Base-by-base conservation (phyloP, 768 basidiomycete species). In the Boletus pseudopeckii region DNA sequence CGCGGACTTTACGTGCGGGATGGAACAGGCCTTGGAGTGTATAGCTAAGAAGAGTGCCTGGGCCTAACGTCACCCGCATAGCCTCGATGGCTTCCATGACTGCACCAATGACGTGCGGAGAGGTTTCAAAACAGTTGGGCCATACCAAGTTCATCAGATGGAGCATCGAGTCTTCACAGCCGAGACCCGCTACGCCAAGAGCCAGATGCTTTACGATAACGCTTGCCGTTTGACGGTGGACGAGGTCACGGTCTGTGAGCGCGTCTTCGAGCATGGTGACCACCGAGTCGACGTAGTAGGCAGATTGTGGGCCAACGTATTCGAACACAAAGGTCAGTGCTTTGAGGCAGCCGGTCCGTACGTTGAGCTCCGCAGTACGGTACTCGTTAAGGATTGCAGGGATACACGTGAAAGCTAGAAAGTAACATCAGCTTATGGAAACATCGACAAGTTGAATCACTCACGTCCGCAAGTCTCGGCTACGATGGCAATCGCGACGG, bases 91-190 rank as follows among this genome's bases (percentile, higher is more conserved):
- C 97, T 45, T 98, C 97, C 92, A 98, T 95, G 40, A 98, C 92
- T 6, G 94, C 92, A 32, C 92, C 93, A 57, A 98, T 98, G 55
- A 99, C 95, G 73, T 99, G 97, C 6, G 97, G 97, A 14, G 89
- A 92, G 2, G 95, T 96, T 76, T 98, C 96, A 71, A 98, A 98
- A 72, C 94, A 95, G 68, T 98, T 98, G 2, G 97, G 97, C 95
- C 95, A 98, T 14, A 98, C 90, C 26, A 99, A 82, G 69, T 99
- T 99, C 87, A 98, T 92, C 45, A 98, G 74, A 66, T 99, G 97
- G 48, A 93, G 80, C 84, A 98, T 91, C 13, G 96, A 96, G 72
- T 99, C 97, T 73, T 99, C 97, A 63, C 93, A 95, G 1, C 97
- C 96, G 26, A 98, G 81, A 43, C 97, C 97, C 1, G 97, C 95